Base-by-base conservation (phyloP, 306 rosid species). In the Glycine soja region DNA sequence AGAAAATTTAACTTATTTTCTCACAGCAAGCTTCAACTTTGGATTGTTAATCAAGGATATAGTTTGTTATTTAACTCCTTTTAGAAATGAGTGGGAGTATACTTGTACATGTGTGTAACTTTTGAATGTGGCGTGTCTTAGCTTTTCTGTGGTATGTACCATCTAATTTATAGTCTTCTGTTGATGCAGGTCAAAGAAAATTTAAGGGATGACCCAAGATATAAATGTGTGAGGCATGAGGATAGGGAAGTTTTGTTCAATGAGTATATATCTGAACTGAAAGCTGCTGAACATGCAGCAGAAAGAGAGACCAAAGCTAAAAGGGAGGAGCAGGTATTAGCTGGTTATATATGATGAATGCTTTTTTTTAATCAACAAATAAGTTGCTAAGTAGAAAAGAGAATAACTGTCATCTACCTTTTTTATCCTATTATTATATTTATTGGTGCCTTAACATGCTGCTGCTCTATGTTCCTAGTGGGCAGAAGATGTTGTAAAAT, bases 311-410 rank as follows among this genome's bases (percentile, higher is more conserved):
- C 87, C 77, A 95, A 90, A 89, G 89, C 96, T 46, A 93, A 84
- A 87, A 84, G 90, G 89, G 96, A 89, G 36, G 99, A 95, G 93
- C 98, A 93, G 98, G 99, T 95, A 65, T 47, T 15, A 43, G 47
- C 59, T 79, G 63, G 71, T 61, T 83, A 42, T 57, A 64, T 71
- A 40, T 42, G 65, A 51, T 47, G 34, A 10, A 46, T 79, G 68
- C 58, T 65, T 70, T 43, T 74, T 69, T 24, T 38, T 15, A 45
- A 45, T 78, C 34, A 30, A 8, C 45, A 78, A 42, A 66, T 4
- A 12, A 32, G 48, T 68, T 59, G 59, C 75, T 34, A 19, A 45
- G 15, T 42, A 51, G 59, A 67, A 71, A 51, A 14, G 48, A 5
- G 54, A 66, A 77, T 47, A 57, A 51, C 16, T 48, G 24, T 18